These are phyloP conservation scores for Curvularia hawaiiensis DNA, from an alignment of 2,329 filamentous ascomycete genomes.

Conservation along the genomic window DNA sequence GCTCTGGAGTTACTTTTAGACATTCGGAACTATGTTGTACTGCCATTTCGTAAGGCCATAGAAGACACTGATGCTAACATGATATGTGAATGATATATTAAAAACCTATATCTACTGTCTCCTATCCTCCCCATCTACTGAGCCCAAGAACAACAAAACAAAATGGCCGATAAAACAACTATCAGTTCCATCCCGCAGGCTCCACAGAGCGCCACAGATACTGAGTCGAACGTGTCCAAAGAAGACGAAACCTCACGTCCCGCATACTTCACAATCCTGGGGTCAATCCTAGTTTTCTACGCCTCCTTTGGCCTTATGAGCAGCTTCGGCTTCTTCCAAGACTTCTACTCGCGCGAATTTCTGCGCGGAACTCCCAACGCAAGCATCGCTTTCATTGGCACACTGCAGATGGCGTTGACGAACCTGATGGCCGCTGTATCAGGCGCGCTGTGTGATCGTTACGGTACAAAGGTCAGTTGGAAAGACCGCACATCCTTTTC, in stretches of 20 bases:
- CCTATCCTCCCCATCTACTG: not conserved
- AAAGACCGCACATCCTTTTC: slow-evolving; percentile 6
- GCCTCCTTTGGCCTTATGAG: slow-evolving; percentile 50
- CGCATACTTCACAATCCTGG: slow-evolving; percentile 45
- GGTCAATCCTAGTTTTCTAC: slow-evolving; percentile 47
- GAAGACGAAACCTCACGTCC: slow-evolving; percentile 21
- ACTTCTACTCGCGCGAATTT: slow-evolving; percentile 49
- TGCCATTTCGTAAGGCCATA: not conserved
- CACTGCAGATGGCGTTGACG: slow-evolving; percentile 53
- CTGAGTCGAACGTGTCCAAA: slow-evolving; percentile 34
- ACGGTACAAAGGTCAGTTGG: slow-evolving; percentile 58
- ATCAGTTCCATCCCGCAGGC: not conserved
- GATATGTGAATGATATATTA: no score
- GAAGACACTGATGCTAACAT: not conserved
- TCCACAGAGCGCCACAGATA: slow-evolving; percentile 19
- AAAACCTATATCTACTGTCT: not conserved
- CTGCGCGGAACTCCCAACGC: slow-evolving; percentile 38
- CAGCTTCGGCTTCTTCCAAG: slow-evolving; percentile 53
- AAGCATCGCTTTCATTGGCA: slow-evolving; percentile 52
- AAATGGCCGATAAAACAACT: not conserved
- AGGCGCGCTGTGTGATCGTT: slow-evolving; percentile 66
- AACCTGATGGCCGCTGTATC: slow-evolving; percentile 62
- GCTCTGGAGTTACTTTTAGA: not conserved
- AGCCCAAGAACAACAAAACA: not conserved
- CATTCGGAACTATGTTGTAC: not conserved